Percentiles rank a stretch among this genome's conserved stretches.
Evolutionary conservation across 257 asterid genomes (phyloP).

Genomic region (Salvia hispanica): DNA sequence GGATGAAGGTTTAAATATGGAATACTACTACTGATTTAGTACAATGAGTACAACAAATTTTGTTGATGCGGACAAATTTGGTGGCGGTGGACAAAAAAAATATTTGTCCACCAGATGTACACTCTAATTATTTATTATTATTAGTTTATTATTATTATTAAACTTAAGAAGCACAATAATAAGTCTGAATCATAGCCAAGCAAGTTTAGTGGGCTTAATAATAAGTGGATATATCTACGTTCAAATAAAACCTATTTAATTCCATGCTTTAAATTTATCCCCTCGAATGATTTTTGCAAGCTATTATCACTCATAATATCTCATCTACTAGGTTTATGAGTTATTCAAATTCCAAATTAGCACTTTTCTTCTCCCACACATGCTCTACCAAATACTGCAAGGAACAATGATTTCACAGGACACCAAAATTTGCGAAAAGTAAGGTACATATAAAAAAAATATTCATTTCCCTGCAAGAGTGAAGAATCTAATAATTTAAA

Average conservation of each 20-base stretch:
- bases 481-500: neutral
- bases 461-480: neutral
- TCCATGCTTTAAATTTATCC: no score
- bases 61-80: no score
- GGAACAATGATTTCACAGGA: neutral
- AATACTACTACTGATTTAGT: no score
- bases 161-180: neutral
- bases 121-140: no score
- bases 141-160: neutral
- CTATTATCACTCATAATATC: no score
- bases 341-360: neutral
- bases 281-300: no score
- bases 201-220: slow-evolving; percentile 1
- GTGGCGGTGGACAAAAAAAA: no score
- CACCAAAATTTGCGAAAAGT: neutral
- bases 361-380: neutral
- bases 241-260: neutral
- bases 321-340: neutral
- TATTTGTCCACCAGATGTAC: no score
- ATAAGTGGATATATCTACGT: neutral
- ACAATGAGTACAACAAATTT: no score
- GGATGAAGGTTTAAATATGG: no score
- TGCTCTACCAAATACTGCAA: no score
- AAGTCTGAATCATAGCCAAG: neutral
- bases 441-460: neutral